Base-by-base conservation (phyloP, 805 yeast genomes). In the Lipomyces sp. region DNA sequence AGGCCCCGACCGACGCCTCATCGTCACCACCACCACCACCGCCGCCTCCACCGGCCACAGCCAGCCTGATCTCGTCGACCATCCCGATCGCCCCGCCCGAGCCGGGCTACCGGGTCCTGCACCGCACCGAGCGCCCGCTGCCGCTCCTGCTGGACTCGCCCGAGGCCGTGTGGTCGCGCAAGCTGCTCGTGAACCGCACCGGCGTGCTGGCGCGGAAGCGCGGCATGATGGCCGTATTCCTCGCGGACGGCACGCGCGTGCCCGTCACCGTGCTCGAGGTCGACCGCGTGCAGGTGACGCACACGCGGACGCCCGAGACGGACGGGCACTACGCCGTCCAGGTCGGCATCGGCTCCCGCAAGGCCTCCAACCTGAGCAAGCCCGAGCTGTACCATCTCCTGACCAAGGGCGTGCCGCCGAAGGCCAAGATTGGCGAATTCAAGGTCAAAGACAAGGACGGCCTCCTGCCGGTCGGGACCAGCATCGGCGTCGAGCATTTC, bases 181-280 rank as follows among this genome's bases (percentile, higher is more conserved):
- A 82, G 65, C 77, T 82, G 67, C 73, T 91, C 32, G 81, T 88
- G 26, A 67, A 70, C 39, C 81, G 98, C 69, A 82, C 95, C 6
- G 98, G 98, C 11, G 72, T 87, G 19, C 70, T 91, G 26, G 95
- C 95, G 1, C 72, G 81, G 57, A 93, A 93, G 66, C 74, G 84
- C 51, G 98, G 97, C 16, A 91, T 91, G 96, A 81, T 89, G 44
- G 81, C 93, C 14, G 86, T 81, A 78, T 91, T 78, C 64, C 82
- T 83, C 55, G 76, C 77, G 26, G 69, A 70, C 33, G 98, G 96
- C 24, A 74, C 73, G 46, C 81, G 81, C 56, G 68, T 76, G 47
- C 90, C 95, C 2, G 93, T 95, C 43, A 93, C 98, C 3, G 85
- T 93, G 7, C 72, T 93, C 36, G 95, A 89, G 65, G 78, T 93